Base-by-base conservation (phyloP, 345 rosid genomes). In the Populus nigra region DNA sequence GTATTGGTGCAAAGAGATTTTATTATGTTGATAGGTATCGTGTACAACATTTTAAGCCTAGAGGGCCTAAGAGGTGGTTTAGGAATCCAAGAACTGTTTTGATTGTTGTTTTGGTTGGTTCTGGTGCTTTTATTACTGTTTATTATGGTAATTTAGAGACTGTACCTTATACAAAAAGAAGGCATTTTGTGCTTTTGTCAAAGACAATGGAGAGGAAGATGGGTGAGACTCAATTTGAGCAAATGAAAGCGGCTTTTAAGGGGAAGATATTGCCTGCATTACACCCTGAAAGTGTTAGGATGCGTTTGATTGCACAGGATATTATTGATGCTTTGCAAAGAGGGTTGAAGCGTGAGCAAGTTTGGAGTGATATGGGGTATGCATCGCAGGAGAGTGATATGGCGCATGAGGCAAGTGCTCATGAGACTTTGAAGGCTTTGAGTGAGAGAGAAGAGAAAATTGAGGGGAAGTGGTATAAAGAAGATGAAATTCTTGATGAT, bases 401-500 rank as follows among this genome's bases (percentile, higher is more conserved):
- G 49, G 80, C 68, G 36, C 65, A 78, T 50, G 88, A 84, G 62
- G 78, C 35, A 20, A 83, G 83, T 59, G 85, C 74, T 16, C 85
- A 75, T 55, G 96, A 88, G 36, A 82, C 87, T 4, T 73, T 74
- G 72, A 83, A 74, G 85, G 88, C 90, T 8, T 43, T 88, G 87
- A 83, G 77, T 66, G 86, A 74, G 36, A 57, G 66, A 41, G 81
- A 77, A 38, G 88, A 73, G 73, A 80, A 82, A 55, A 59, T 63
- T 71, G 90, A 75, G 72, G 74, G 62, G 9, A 83, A 77, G 29
- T 92, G 99, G 99, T 65, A 77, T 39, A 84, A 76, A 18, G 90
- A 91, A 12, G 99, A 96, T 72, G 95, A 93, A 81, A 68, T 96
- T 83, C 92, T 93, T 79, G 97, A 93, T 84, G 99, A 93, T 78